Percentiles rank a stretch among this genome's conserved stretches.
These are phyloP conservation scores for Nicotiana rustica DNA, from an alignment of 305 asterid species.

Conservation along the genomic window DNA sequence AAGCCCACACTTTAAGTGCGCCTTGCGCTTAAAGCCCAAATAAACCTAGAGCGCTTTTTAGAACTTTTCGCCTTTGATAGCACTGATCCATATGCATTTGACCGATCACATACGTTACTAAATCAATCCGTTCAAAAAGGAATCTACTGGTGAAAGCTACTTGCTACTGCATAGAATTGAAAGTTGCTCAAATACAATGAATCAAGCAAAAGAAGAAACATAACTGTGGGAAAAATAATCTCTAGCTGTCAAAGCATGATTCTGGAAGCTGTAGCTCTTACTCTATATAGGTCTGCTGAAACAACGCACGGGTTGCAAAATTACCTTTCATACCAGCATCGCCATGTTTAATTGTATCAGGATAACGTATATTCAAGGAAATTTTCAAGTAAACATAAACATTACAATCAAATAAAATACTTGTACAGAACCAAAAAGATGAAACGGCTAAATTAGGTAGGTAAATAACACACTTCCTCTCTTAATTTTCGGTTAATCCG, in stretches of 20 bases:
- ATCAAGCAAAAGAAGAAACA: constrained; percentile 27
- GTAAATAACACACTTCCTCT: background rate
- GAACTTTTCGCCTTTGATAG: no score
- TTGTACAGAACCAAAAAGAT: constrained; percentile 9
- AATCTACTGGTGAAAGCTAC: constrained; percentile 17
- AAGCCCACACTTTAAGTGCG: no score
- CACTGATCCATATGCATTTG: background rate
- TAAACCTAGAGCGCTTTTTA: no score
- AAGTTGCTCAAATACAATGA: background rate
- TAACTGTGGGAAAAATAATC: background rate
- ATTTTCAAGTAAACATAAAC: background rate
- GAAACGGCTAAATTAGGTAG: background rate
- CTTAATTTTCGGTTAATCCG: background rate
- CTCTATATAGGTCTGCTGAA: constrained; percentile 76
- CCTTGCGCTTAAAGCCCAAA: no score
- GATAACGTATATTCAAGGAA: constrained; percentile 14
- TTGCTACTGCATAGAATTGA: constrained; percentile 19
- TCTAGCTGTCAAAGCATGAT: constrained; percentile 26
- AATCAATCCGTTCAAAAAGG: background rate
- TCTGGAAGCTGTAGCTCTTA: background rate
- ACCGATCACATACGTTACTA: background rate
- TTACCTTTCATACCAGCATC: constrained; percentile 88
- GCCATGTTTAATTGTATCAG: constrained; percentile 57
- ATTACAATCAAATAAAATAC: background rate
- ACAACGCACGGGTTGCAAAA: constrained; percentile 84